Conservation (phyloP, 2,329 filamentous ascomycete species). For the Arthroderma sp. region DNA sequence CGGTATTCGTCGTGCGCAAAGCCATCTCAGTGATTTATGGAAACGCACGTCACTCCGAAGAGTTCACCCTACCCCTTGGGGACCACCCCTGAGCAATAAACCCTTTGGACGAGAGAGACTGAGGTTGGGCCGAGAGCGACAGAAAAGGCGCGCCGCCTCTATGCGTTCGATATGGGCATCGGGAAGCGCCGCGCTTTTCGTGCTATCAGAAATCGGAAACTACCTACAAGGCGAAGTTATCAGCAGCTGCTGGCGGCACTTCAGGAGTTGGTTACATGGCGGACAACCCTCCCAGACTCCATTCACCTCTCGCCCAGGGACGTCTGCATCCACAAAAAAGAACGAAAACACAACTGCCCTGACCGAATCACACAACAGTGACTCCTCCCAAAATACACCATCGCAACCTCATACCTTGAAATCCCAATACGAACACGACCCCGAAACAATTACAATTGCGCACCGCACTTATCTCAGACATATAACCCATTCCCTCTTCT, state of each 20-base stretch:
- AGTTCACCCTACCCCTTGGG: constrained; percentile 59
- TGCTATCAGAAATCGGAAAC: constrained; percentile 72
- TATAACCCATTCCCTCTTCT: constrained; percentile 37
- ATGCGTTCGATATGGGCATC: constrained; percentile 86
- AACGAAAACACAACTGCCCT: not conserved
- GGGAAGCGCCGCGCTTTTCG: constrained; percentile 72
- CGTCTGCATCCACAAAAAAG: constrained; percentile 18
- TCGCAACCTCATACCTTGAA: constrained; percentile 8
- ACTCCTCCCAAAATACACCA: constrained; percentile 5
- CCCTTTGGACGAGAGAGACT: constrained; percentile 48
- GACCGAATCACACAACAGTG: constrained; percentile 5
- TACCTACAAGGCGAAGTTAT: constrained; percentile 89
- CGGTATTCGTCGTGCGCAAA: constrained; percentile 70
- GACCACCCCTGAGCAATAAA: constrained; percentile 49
- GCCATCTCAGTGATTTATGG: constrained; percentile 76
- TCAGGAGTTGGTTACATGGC: constrained; percentile 58
- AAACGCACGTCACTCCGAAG: constrained; percentile 66
- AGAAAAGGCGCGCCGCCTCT: constrained; percentile 47
- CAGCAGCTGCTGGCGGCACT: constrained; percentile 64
- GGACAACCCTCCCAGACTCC: constrained; percentile 16
- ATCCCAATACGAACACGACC: constrained; percentile 48
- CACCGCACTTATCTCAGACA: constrained; percentile 64
- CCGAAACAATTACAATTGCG: constrained; percentile 67
- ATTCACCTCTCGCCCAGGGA: constrained; percentile 25
- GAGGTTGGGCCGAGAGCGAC: constrained; percentile 48